phyloP scores from a whole-genome alignment of 2,329 filamentous ascomycete species.

The Alternaria sp. region DNA sequence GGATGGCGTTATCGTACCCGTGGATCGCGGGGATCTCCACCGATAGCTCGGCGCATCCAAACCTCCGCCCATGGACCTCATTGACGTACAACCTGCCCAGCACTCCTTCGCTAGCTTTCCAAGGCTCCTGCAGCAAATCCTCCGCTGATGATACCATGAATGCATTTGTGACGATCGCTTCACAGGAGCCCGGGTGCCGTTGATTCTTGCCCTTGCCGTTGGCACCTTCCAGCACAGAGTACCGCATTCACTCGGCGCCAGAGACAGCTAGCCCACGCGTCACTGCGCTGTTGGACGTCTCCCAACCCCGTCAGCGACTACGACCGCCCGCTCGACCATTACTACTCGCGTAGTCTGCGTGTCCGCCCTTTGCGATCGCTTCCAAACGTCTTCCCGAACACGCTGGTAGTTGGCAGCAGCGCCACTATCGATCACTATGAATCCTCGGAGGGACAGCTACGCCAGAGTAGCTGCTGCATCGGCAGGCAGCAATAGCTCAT shows the following conservation, averaged over 20 bases:
- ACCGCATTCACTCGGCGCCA: conserved; percentile 19
- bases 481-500: conserved; percentile 38
- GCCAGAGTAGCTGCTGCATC: conserved; percentile 68
- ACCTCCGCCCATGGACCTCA: conserved; percentile 8
- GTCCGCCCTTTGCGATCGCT: conserved; percentile 1
- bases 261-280: conserved; percentile 12
- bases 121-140: conserved; percentile 7
- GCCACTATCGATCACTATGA: conserved; percentile 15
- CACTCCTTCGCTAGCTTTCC: conserved; percentile 8
- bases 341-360: conserved; percentile 32
- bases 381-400: conserved; percentile 34
- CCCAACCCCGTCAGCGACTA: not conserved
- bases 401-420: conserved; percentile 48
- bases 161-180: conserved; percentile 30
- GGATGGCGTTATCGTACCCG: conserved; percentile 15
- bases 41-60: conserved; percentile 16
- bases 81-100: conserved; percentile 7
- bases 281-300: conserved; percentile 11
- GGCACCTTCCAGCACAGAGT: conserved; percentile 23
- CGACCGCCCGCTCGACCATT: not conserved
- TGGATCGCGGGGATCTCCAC: conserved; percentile 15
- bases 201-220: conserved; percentile 28
- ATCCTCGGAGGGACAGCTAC: conserved; percentile 47
- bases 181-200: conserved; percentile 29
- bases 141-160: conserved; percentile 33